Evolutionary conservation across 257 asterid species (phyloP).

Genomic region (Agastache rugosa): DNA sequence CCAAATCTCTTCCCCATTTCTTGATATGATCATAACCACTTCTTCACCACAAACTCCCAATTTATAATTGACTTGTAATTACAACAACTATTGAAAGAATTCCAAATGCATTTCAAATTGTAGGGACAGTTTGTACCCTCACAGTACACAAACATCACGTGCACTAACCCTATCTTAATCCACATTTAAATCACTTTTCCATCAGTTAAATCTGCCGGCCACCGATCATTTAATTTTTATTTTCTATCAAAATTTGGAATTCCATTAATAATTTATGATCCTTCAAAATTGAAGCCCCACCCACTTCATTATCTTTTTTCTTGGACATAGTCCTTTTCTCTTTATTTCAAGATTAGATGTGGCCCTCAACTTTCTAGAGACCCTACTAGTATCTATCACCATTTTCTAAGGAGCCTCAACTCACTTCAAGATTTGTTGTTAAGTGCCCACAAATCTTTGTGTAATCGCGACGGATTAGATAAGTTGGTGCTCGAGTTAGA

Average conservation of each 20-base stretch:
- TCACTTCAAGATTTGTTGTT: constrained; percentile 23
- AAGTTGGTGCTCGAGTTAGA: not conserved
- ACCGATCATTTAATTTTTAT: constrained; percentile 12
- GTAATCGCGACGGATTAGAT: not conserved
- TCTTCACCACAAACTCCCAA: constrained; percentile 15
- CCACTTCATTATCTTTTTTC: constrained; percentile 39
- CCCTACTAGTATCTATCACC: constrained; percentile 24
- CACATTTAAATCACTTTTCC: constrained; percentile 27
- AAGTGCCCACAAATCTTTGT: constrained; percentile 2
- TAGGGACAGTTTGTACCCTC: constrained; percentile 61
- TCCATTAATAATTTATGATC: not conserved
- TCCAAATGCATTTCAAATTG: constrained; percentile 27
- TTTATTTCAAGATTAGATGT: constrained; percentile 38
- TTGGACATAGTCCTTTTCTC: constrained; percentile 29
- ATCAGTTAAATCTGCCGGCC: constrained; percentile 26
- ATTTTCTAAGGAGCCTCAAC: constrained; percentile 15
- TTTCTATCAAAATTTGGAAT: not conserved
- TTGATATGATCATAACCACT: not conserved
- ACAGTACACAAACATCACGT: constrained; percentile 47
- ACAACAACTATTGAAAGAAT: constrained; percentile 23
- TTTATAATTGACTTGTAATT: constrained; percentile 27
- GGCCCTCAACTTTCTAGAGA: constrained; percentile 28
- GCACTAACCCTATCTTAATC: constrained; percentile 45
- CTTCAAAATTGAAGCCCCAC: constrained; percentile 34
- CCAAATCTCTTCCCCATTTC: constrained; percentile 42